These are phyloP conservation scores for Trifolium fragiferum DNA, from an alignment of 306 rosid species.

Conservation along the genomic window DNA sequence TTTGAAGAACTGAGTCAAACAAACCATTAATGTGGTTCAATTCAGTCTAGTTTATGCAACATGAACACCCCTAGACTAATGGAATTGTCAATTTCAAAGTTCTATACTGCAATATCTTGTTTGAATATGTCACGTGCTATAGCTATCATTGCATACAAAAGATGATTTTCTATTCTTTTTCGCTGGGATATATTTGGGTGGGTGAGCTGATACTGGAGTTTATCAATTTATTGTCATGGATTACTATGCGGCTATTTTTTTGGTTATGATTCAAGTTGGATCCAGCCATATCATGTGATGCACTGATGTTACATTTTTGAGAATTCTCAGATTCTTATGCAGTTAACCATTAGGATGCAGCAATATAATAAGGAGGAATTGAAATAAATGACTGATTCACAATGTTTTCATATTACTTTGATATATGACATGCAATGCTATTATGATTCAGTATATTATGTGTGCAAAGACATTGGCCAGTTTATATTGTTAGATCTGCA, in stretches of 20 bases:
- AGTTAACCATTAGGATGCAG: background rate
- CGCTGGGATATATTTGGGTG: conserved; percentile 18
- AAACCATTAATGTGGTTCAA: no score
- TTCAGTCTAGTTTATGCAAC: no score
- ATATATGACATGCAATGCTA: conserved; percentile 6
- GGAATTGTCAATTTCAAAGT: no score
- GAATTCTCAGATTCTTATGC: conserved; percentile 1
- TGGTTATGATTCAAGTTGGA: conserved; percentile 7
- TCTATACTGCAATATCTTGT: no score
- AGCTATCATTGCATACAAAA: conserved; percentile 5
- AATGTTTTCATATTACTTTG: conserved; percentile 13
- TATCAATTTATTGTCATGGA: conserved; percentile 6
- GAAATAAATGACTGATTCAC: conserved; percentile 3
- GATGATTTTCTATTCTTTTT: conserved; percentile 13
- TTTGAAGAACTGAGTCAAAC: no score
- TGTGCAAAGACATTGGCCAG: conserved; percentile 13
- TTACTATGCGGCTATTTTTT: background rate
- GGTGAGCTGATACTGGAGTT: conserved; percentile 8
- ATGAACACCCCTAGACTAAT: no score
- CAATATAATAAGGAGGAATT: conserved; percentile 2
- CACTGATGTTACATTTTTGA: background rate
- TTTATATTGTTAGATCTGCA: background rate
- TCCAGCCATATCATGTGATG: conserved; percentile 2
- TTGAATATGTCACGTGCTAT: conserved; percentile 11
- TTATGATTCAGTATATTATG: background rate